Percentiles rank a stretch among this genome's conserved stretches.
Conservation (phyloP, 306 rosid genomes). For the Castanea sativa region DNA sequence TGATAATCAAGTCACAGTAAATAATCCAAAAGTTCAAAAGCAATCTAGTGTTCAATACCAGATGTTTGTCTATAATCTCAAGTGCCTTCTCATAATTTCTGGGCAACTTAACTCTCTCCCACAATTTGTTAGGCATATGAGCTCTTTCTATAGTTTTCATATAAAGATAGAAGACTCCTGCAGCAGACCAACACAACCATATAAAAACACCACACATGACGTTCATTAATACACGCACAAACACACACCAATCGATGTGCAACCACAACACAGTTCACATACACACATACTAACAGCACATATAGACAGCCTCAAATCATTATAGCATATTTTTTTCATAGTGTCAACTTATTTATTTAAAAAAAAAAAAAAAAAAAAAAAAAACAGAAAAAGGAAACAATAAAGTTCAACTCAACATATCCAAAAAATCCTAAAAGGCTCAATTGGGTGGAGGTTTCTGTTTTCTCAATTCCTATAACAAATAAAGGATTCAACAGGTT, state of each 20-base stretch:
- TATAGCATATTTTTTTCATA: background rate
- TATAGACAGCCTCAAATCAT: background rate
- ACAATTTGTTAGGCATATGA: conserved; percentile 84
- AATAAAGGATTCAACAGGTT: background rate
- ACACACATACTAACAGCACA: background rate
- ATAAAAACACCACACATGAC: background rate
- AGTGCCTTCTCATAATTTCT: conserved; percentile 86
- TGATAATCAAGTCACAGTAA: background rate
- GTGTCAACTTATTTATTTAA: background rate
- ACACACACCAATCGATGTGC: background rate
- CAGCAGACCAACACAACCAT: conserved; percentile 1
- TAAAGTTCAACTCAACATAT: background rate
- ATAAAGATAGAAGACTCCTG: conserved; percentile 91
- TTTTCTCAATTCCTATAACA: too few relatives aligned
- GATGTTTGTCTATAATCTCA: conserved; percentile 76
- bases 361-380: too few relatives aligned
- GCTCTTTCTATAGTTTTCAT: conserved; percentile 98
- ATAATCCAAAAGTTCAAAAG: background rate
- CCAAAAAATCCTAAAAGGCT: too few relatives aligned
- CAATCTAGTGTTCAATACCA: conserved; percentile 48
- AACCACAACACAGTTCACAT: background rate
- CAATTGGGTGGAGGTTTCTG: too few relatives aligned
- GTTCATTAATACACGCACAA: background rate
- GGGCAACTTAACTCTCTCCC: conserved; percentile 96
- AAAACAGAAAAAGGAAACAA: background rate